Evolutionary conservation across 352 stramenopile species (phyloP).

Genomic region (Chrysophaeum taylorii): DNA sequence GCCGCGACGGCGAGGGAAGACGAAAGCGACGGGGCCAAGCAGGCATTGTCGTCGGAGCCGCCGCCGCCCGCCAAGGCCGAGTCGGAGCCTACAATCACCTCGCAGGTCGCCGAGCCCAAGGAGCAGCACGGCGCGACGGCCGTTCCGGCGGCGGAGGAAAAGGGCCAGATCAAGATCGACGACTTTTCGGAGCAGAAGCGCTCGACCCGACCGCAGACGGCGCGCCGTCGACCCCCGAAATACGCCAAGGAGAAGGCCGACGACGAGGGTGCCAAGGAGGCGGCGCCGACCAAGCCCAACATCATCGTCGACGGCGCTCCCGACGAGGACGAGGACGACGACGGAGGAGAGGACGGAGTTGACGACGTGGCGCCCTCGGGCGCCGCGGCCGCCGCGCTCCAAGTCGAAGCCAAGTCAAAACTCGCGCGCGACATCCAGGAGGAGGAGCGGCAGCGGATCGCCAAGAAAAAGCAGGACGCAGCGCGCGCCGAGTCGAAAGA

Average conservation of each 20-base stretch:
- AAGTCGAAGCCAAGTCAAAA: constrained; percentile 20
- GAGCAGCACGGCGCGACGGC: background rate
- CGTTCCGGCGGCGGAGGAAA: background rate
- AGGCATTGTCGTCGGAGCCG: background rate
- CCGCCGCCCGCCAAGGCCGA: background rate
- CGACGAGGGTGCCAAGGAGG: too few relatives aligned
- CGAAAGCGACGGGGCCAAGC: background rate
- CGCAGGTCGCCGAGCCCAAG: too few relatives aligned
- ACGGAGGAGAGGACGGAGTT: constrained; percentile 32
- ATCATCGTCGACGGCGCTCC: constrained; percentile 32
- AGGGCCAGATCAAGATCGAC: constrained; percentile 4
- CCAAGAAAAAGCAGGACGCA: constrained; percentile 11
- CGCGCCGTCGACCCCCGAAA: constrained; percentile 62
- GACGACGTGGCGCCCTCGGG: background rate
- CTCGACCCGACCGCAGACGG: constrained; percentile 56
- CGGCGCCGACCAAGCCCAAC: constrained; percentile 14
- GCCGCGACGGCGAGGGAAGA: constrained; percentile 36
- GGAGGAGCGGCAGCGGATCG: constrained; percentile 19
- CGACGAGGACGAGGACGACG: constrained; percentile 47
- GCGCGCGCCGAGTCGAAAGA: background rate
- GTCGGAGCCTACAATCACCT: too few relatives aligned
- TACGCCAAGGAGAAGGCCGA: constrained; percentile 62
- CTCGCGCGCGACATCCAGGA: constrained; percentile 25
- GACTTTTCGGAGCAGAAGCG: constrained; percentile 32
- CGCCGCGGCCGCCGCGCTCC: background rate